phyloP scores from a whole-genome alignment of 176 grass and related monocot species.

The Triticum urartu region DNA sequence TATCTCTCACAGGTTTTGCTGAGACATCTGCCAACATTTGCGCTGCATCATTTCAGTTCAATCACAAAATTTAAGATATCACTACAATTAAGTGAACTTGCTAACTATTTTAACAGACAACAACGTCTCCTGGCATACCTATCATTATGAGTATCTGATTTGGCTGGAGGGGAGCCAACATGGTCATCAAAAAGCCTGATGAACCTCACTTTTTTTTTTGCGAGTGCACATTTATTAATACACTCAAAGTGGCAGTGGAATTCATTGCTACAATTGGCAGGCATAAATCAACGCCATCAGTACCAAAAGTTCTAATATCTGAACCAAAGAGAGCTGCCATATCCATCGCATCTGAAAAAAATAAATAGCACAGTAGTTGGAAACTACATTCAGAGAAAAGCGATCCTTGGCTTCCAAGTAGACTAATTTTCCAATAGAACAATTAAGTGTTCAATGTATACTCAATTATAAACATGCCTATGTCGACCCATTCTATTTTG shows the following conservation, averaged over 20 bases:
- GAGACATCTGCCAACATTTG: neutral
- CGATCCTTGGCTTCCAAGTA: neutral
- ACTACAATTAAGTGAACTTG: neutral
- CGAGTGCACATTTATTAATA: slow-evolving; percentile 56
- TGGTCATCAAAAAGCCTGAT: slow-evolving; percentile 71
- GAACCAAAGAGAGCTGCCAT: neutral
- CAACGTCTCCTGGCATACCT: slow-evolving; percentile 47
- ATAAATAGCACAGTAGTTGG: neutral
- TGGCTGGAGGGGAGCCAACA: neutral
- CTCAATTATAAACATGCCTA: neutral
- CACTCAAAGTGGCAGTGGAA: slow-evolving; percentile 65
- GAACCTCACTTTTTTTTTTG: slow-evolving; percentile 65
- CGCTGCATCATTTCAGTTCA: neutral
- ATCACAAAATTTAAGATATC: neutral
- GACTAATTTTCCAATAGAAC: neutral
- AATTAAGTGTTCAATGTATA: neutral
- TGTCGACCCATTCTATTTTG: neutral
- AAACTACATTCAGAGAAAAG: slow-evolving; percentile 1
- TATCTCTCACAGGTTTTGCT: neutral
- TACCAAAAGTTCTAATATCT: slow-evolving; percentile 17
- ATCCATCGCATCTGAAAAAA: neutral
- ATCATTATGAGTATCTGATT: slow-evolving; percentile 64
- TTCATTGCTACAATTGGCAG: slow-evolving; percentile 66
- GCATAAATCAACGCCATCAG: neutral
- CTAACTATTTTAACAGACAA: slow-evolving; percentile 41